These are phyloP conservation scores for Epichloe amarillans DNA, from an alignment of 2,329 filamentous ascomycete genomes.

Conservation along the genomic window DNA sequence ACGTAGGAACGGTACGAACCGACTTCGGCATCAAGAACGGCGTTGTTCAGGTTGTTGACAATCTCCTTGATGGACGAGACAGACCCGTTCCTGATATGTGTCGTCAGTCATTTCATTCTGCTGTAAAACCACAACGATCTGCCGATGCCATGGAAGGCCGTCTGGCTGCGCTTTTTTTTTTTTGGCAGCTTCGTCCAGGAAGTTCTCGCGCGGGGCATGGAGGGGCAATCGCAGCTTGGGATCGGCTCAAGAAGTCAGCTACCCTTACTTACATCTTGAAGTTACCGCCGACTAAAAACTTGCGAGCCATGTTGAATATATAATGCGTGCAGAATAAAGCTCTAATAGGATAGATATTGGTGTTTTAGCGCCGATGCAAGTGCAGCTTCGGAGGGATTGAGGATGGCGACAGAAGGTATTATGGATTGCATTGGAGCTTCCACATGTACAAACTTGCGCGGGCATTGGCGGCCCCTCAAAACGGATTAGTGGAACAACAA, in stretches of 20 bases:
- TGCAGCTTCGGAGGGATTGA: background rate
- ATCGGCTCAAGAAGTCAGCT: background rate
- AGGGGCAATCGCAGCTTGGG: constrained; percentile 12
- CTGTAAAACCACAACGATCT: background rate
- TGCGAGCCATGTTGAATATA: constrained; percentile 57
- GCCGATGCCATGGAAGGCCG: background rate
- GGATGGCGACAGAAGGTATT: background rate
- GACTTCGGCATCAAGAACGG: constrained; percentile 62
- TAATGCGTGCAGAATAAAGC: background rate
- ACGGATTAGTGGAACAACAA: too few species aligned
- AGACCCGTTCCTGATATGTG: constrained; percentile 68
- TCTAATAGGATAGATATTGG: background rate
- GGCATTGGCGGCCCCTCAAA: background rate
- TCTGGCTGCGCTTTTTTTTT: constrained; percentile 19
- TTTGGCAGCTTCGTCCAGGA: constrained; percentile 12
- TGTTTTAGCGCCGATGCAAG: background rate
- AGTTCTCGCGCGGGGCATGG: constrained; percentile 10
- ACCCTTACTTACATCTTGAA: constrained; percentile 78
- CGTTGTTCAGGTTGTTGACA: constrained; percentile 75
- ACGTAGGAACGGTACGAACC: constrained; percentile 37
- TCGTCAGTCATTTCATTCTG: constrained; percentile 1
- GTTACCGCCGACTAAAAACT: constrained; percentile 97
- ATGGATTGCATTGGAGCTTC: background rate
- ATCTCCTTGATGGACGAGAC: constrained; percentile 82
- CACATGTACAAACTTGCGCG: background rate